phyloP scores from a whole-genome alignment of 345 rosid genomes.

The Gossypium longicalyx region DNA sequence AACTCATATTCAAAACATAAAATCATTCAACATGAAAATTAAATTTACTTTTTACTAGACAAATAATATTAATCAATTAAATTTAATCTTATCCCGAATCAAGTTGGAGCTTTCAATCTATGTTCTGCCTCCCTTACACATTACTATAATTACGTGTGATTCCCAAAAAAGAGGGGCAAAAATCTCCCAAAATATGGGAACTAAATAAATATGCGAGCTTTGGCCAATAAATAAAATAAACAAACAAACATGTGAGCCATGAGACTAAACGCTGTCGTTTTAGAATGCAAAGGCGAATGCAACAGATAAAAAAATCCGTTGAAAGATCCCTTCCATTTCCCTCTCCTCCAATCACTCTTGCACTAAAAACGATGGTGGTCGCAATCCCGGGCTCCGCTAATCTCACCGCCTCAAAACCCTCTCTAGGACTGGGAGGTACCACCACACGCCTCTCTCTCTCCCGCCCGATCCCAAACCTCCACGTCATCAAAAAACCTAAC shows the following conservation, averaged over 20 bases:
- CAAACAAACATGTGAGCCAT: too few species aligned
- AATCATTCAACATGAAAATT: too few species aligned
- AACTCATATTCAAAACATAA: too few species aligned
- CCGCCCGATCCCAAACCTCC: conserved; percentile 7
- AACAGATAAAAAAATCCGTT: background rate
- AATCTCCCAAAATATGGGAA: background rate
- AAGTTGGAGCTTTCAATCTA: too few species aligned
- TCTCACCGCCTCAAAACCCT: conserved; percentile 18
- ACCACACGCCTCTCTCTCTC: conserved; percentile 12
- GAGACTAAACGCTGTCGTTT: background rate
- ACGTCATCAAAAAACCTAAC: conserved; percentile 4
- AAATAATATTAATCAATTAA: too few species aligned
- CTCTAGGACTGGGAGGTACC: background rate
- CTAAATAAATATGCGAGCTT: background rate
- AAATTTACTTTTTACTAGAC: too few species aligned
- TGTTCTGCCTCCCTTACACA: too few species aligned
- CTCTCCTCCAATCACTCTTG: background rate
- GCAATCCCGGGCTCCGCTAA: conserved; percentile 25
- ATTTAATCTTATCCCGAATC: too few species aligned
- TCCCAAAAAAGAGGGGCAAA: too few species aligned
- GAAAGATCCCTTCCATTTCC: background rate
- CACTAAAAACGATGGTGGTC: background rate
- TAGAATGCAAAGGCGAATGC: background rate
- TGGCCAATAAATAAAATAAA: too few species aligned
- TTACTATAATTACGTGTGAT: too few species aligned